phyloP scores from a whole-genome alignment of 441 rosid genomes.

The Sinapis alba region DNA sequence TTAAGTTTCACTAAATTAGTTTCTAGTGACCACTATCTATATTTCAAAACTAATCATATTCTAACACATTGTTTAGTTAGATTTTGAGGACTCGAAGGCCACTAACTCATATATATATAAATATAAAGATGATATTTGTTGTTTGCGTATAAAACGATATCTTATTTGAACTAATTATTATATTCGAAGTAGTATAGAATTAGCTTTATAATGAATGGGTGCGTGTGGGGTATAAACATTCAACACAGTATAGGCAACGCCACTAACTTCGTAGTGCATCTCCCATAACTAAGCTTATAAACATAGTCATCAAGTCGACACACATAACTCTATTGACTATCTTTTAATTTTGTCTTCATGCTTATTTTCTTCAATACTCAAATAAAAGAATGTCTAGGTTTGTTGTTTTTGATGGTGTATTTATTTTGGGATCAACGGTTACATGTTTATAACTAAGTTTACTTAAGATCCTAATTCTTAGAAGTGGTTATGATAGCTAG shows the following conservation, averaged over 20 bases:
- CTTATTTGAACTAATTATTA: conserved; percentile 4
- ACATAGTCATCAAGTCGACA: conserved; percentile 21
- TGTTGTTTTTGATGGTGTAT: neutral
- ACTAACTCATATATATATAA: conserved; percentile 28
- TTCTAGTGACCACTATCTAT: neutral
- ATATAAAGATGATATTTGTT: conserved; percentile 36
- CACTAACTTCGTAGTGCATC: conserved; percentile 39
- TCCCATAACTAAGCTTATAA: conserved; percentile 30
- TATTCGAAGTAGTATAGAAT: conserved; percentile 8
- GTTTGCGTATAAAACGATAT: conserved; percentile 18
- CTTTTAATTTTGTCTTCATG: conserved; percentile 4
- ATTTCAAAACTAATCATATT: neutral
- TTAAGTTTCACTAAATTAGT: neutral
- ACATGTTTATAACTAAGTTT: neutral
- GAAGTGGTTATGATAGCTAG: neutral
- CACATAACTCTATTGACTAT: conserved; percentile 19
- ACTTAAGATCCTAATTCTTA: neutral
- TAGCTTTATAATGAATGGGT: conserved; percentile 30
- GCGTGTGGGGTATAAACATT: conserved; percentile 39
- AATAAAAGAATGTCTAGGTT: neutral
- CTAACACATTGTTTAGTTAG: neutral
- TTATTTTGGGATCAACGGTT: neutral
- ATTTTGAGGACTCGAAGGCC: conserved; percentile 30
- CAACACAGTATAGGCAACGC: conserved; percentile 34
- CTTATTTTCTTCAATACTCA: conserved; percentile 3